Percentiles rank a stretch among this genome's conserved stretches.
These are phyloP conservation scores for Clonostachys sp. DNA, from an alignment of 2,329 filamentous ascomycete species.

Conservation along the genomic window DNA sequence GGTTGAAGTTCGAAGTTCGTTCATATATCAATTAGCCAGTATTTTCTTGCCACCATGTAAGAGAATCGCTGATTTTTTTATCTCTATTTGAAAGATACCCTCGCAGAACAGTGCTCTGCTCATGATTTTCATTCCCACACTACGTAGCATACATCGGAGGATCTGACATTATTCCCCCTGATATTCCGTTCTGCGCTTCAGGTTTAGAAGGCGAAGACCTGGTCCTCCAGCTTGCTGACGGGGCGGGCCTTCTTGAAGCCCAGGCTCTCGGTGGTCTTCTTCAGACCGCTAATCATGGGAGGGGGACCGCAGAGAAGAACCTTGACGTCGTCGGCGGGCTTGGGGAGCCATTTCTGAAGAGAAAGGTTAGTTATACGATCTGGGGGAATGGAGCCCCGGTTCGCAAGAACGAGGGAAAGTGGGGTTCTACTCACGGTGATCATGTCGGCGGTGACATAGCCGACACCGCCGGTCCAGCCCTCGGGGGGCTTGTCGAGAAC, in stretches of 20 bases:
- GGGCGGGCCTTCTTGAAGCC: slow-evolving; percentile 90
- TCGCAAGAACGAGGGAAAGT: neutral
- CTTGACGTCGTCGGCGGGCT: slow-evolving; percentile 84
- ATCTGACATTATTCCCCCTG: too few relatives aligned
- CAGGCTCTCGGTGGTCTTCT: slow-evolving; percentile 87
- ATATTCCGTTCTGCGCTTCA: too few relatives aligned
- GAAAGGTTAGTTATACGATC: neutral
- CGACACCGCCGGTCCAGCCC: slow-evolving; percentile 86
- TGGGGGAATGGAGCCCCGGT: neutral
- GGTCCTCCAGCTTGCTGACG: slow-evolving; percentile 96
- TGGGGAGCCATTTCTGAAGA: slow-evolving; percentile 69
- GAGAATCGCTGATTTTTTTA: too few relatives aligned
- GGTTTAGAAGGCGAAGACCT: slow-evolving; percentile 83
- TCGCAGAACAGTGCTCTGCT: too few relatives aligned
- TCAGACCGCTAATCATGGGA: slow-evolving; percentile 94
- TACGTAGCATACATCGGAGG: too few relatives aligned
- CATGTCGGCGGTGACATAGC: slow-evolving; percentile 94
- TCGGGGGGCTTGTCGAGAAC: slow-evolving; percentile 94
- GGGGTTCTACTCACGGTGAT: slow-evolving; percentile 61
- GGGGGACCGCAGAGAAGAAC: slow-evolving; percentile 92
- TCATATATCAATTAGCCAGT: too few relatives aligned
- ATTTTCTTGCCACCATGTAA: too few relatives aligned
- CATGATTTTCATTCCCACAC: too few relatives aligned
- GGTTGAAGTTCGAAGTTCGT: too few relatives aligned
- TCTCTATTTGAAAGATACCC: too few relatives aligned